Evolutionary conservation across 192 early-diverging fungal species (phyloP), one percentile per base, ranked within the genome.

Genomic region (Jimgerdemannia lactiflua): DNA sequence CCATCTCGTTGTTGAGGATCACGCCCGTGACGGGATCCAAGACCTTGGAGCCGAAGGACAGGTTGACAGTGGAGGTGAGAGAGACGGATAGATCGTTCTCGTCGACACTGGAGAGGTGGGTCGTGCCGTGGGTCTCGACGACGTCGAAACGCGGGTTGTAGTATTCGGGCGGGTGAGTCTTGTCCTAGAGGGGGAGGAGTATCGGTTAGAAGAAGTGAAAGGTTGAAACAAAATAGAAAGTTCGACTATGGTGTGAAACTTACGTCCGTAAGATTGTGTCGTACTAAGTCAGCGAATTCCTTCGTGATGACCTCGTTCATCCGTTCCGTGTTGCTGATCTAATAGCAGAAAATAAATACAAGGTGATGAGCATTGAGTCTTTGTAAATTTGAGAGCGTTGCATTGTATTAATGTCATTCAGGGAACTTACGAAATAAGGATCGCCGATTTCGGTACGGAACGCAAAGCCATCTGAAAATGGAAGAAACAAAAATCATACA

Each of bases 1-100:
- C 94, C 95, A 97, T 97, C 77, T 97, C 92, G 78, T 97, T 92
- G 80, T 99, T 99, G 66, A 99, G 83, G 54, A 99, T 93, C 69
- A 99, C 84, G 19, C 96, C 97, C 0, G 95, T 96, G 19, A 73
- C 83, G 7, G 88, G 89, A 79, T 99, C 95, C 89, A 97, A 89
- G 41, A 99, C 79, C 64, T 89, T 90, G 4, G 94, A 91, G 10
- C 97, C 97, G 86, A 97, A 97, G 68, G 93, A 80, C 49, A 97
- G 80, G 81, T 99, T 99, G 4, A 95, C 86, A 0, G 97, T 99
- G 40, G 93, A 94, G 3, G 95, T 97, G 74, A 96, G 72, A 3
- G 94, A 82, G n/a, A 95, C 95, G 0, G 94, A 94, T 75, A 88
- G 83, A 70, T 93, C 89, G 59, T 93, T 79, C 20, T 82, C 74